phyloP scores from a whole-genome alignment of 805 yeast genomes.

The Starmerella roubikii region DNA sequence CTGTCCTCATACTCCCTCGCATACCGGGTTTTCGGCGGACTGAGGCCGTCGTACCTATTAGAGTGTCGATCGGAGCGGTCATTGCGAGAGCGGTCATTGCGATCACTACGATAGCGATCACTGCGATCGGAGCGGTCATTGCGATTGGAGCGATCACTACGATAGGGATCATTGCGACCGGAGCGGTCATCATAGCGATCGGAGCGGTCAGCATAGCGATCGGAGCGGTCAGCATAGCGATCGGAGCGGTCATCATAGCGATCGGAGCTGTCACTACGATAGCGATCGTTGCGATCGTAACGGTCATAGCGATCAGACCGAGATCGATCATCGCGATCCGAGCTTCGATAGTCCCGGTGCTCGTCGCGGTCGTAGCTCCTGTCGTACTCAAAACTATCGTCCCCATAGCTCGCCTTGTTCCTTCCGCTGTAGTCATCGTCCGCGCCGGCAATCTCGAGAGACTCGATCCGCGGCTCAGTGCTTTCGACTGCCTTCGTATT shows the following conservation, averaged over 20 bases:
- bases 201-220: background rate
- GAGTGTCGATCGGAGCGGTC: background rate
- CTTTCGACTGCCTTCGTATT: no score
- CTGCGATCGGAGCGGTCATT: no score
- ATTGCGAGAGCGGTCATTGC: background rate
- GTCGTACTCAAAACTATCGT: background rate
- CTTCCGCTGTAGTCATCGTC: background rate
- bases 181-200: background rate
- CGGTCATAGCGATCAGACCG: background rate
- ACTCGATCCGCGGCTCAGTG: constrained; percentile 6
- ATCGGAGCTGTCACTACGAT: background rate
- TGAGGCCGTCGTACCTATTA: background rate
- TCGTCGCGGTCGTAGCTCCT: background rate
- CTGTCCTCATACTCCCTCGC: background rate
- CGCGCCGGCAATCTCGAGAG: background rate
- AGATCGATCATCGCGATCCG: background rate
- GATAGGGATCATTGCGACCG: no score
- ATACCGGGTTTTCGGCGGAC: background rate
- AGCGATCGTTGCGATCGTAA: background rate
- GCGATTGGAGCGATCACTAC: no score
- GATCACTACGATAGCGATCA: no score
- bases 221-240: background rate
- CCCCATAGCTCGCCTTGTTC: background rate
- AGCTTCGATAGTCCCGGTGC: no score
- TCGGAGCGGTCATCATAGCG: background rate